These are phyloP conservation scores for Psilocybe cyanescens DNA, from an alignment of 768 basidiomycete species.

Conservation along the genomic window DNA sequence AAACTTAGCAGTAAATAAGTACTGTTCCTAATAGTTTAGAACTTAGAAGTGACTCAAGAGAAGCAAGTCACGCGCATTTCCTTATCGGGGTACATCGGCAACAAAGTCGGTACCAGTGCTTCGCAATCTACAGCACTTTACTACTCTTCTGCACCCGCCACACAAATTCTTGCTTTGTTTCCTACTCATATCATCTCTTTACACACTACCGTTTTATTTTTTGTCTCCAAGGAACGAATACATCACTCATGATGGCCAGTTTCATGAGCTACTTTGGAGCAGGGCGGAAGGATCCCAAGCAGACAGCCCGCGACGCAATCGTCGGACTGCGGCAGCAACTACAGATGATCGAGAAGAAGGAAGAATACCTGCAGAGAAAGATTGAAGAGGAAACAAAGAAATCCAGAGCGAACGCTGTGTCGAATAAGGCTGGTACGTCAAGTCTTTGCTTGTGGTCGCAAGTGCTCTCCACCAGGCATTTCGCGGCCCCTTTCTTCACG, in stretches of 20 bases:
- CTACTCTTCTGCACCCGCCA: slow-evolving; percentile 5
- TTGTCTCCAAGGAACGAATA: not conserved
- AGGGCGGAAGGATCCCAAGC: slow-evolving; percentile 77
- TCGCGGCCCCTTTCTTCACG: not conserved
- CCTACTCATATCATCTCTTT: slow-evolving; percentile 15
- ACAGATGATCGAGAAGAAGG: slow-evolving; percentile 99
- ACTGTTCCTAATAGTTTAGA: no score
- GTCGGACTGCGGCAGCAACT: slow-evolving; percentile 91
- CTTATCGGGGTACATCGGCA: slow-evolving; percentile 43
- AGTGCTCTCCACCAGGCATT: not conserved
- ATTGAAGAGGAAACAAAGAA: slow-evolving; percentile 93
- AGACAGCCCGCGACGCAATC: slow-evolving; percentile 90
- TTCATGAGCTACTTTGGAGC: slow-evolving; percentile 89
- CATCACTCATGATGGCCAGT: slow-evolving; percentile 62
- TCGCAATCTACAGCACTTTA: slow-evolving; percentile 15
- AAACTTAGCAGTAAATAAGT: no score
- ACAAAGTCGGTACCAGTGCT: slow-evolving; percentile 16
- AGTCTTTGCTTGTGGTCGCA: slow-evolving; percentile 4
- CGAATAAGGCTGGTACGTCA: slow-evolving; percentile 87
- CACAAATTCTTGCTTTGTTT: not conserved
- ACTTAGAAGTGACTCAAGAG: no score
- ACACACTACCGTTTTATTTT: not conserved
- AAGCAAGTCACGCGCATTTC: slow-evolving; percentile 27
- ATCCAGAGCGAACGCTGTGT: slow-evolving; percentile 90
- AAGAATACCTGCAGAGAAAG: slow-evolving; percentile 95